Evolutionary conservation across 73 alveolate species (phyloP).

Genomic region (Tetrahymena malaccensis): DNA sequence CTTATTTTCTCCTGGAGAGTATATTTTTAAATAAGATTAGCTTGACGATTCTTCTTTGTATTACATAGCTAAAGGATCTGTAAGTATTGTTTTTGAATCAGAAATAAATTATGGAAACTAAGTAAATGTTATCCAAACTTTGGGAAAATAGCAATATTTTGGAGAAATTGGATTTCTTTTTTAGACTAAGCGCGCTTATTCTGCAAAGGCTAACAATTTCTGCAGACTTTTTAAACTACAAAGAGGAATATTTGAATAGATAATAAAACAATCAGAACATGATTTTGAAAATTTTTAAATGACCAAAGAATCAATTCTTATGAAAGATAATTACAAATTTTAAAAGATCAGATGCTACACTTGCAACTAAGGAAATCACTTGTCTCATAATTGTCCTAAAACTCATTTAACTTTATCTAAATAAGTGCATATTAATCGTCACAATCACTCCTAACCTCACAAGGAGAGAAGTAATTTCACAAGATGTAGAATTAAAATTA

Average conservation of each 20-base stretch:
- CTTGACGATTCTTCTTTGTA: constrained; percentile 55
- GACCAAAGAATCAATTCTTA: constrained; percentile 34
- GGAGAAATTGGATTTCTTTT: constrained; percentile 82
- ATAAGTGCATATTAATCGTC: background rate
- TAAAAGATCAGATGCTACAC: constrained; percentile 55
- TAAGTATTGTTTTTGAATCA: constrained; percentile 48
- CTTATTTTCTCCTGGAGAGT: constrained; percentile 70
- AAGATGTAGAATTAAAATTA: background rate
- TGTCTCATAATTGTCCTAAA: constrained; percentile 1
- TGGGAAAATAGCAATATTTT: constrained; percentile 51
- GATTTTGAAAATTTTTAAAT: constrained; percentile 37
- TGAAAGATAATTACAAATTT: constrained; percentile 43
- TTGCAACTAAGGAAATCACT: constrained; percentile 62
- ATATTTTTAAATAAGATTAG: constrained; percentile 50
- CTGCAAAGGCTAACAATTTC: constrained; percentile 67
- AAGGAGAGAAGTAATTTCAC: background rate
- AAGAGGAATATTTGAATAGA: constrained; percentile 30
- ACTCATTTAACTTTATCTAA: background rate
- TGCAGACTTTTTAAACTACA: constrained; percentile 51
- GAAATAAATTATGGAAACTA: background rate
- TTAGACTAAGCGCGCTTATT: constrained; percentile 56
- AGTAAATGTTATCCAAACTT: constrained; percentile 32
- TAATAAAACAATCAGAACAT: background rate
- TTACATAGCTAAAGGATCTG: constrained; percentile 64
- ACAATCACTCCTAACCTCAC: background rate